Conservation (phyloP, 257 asterid genomes). For the Fraxinus excelsior region DNA sequence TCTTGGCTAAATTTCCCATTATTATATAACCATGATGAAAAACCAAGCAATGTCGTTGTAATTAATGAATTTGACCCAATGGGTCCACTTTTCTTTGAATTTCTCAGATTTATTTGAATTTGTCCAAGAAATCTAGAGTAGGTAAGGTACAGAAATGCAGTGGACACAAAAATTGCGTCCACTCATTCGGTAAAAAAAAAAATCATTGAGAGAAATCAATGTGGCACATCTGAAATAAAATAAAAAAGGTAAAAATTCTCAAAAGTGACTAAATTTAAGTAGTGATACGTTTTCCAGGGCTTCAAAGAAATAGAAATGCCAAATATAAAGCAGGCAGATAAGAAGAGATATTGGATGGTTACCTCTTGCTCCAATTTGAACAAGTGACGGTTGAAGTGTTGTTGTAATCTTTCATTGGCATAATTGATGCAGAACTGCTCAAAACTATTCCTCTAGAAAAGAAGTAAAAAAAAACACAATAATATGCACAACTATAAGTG, state of each 20-base stretch:
- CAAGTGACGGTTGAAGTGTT: slow-evolving; percentile 96
- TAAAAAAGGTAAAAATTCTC: neutral
- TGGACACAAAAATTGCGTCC: neutral
- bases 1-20: neutral
- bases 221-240: neutral
- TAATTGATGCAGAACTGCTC: slow-evolving; percentile 98
- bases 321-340: neutral
- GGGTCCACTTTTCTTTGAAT: neutral
- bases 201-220: neutral
- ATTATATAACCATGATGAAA: neutral
- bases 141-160: neutral
- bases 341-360: slow-evolving; percentile 12
- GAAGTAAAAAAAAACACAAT: slow-evolving; percentile 13
- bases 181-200: neutral
- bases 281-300: neutral
- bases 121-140: neutral
- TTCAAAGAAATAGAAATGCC: slow-evolving; percentile 10
- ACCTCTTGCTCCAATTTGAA: slow-evolving; percentile 99
- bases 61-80: neutral
- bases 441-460: slow-evolving; percentile 83
- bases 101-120: neutral
- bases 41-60: neutral
- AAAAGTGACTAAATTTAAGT: neutral
- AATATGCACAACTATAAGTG: slow-evolving; percentile 9
- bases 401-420: slow-evolving; percentile 97